phyloP scores from a whole-genome alignment of 495 filamentous ascomycete species.

The Aspergillus mulundensis region DNA sequence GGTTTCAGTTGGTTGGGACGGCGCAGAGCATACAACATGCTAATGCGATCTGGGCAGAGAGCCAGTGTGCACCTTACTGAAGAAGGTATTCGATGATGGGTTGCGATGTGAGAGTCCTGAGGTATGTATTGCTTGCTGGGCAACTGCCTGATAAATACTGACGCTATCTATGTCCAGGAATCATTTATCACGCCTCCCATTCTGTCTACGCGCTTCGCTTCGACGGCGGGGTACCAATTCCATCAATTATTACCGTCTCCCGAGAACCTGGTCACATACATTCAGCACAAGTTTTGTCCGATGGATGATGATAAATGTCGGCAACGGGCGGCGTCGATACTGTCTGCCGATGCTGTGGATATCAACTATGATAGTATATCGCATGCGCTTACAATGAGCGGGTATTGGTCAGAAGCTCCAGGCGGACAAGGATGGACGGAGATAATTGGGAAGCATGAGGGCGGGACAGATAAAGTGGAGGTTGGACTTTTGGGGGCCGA shows the following conservation, averaged over 20 bases:
- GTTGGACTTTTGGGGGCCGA: conserved; percentile 77
- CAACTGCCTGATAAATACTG: too few species aligned
- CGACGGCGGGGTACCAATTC: conserved; percentile 65
- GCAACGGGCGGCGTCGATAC: conserved; percentile 27
- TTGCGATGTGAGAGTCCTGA: conserved; percentile 50
- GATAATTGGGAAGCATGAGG: conserved; percentile 33
- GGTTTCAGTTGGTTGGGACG: conserved; percentile 9
- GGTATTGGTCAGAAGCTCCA: conserved; percentile 53
- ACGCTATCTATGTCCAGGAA: conserved; percentile 36
- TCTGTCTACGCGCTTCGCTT: conserved; percentile 60
- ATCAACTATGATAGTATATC: conserved; percentile 73
- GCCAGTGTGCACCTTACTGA: conserved; percentile 58
- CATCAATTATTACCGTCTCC: conserved; percentile 58
- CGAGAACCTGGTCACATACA: conserved; percentile 50
- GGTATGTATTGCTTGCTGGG: conserved; percentile 29
- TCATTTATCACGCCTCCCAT: conserved; percentile 64
- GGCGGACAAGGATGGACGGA: conserved; percentile 44
- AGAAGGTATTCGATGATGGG: conserved; percentile 54
- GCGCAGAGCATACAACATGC: background rate
- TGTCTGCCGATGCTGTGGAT: conserved; percentile 63
- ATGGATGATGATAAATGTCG: conserved; percentile 35
- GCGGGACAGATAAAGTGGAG: conserved; percentile 55
- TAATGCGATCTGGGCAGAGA: conserved; percentile 34
- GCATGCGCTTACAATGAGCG: conserved; percentile 57
- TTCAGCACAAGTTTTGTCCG: conserved; percentile 54